Evolutionary conservation across 257 asterid genomes (phyloP), one percentile per base, ranked within the genome.

Genomic region (Knoxia roxburghii): DNA sequence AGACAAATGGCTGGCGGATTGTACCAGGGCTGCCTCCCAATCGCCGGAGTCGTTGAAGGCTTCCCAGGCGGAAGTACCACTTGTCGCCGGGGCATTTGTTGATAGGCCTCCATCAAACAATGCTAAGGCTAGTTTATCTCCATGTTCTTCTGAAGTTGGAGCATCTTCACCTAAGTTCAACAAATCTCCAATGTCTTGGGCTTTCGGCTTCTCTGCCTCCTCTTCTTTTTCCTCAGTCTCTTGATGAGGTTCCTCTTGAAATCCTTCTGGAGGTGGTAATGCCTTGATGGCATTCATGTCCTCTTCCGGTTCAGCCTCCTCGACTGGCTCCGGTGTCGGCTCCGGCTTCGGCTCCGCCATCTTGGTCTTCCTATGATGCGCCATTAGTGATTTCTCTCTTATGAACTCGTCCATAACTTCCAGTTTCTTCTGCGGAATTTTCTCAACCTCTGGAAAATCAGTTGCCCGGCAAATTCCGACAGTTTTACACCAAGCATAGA

Each of bases 351-450:
- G 81, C 48, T 77, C 83, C 1, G 56, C 60, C 53, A 73, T 70
- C 48, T 27, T 61, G 17, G 52, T 35, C 71, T 68, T 68, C 65
- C 57, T 71, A 64, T 26, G 76, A 26, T 77, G 79, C 29, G 61
- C 67, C 84, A 77, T 72, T 18, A 68, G 30, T 5, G 96, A 77
- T 66, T 81, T 94, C 33, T 91, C 94, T 1, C 78, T 76, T 29
- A 87, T 94, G 71, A 80, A 86, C 8, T 90, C 96, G 1, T 94
- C 96, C 96, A 94, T 90, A 71, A 85, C 85, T 11, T 94, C 95
- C 15, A 94, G 96, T 64, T 85, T 90, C 75, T 79, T 84, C 33
- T 77, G 88, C 1, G 93, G 65, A 67, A 90, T 87, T 54, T 83
- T 85, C 75, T 90, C 98, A 14, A 94, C 82, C 1, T 90, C 96